Percentiles rank a stretch among this genome's conserved stretches.
phyloP scores from a whole-genome alignment of 2,329 filamentous ascomycete genomes.

The Claviceps spartinae region DNA sequence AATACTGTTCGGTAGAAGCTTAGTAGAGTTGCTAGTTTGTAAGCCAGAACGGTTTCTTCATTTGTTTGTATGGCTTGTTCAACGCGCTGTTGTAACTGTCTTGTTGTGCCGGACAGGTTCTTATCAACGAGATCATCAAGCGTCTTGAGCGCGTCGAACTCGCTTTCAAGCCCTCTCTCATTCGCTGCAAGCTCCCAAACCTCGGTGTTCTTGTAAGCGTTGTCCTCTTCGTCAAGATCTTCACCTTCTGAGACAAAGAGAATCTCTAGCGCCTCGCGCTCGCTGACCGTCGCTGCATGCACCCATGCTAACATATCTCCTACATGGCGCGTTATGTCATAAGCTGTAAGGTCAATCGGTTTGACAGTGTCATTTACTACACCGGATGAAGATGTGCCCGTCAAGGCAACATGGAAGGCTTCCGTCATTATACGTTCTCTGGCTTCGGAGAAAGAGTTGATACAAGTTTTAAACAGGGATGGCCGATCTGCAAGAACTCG shows the following conservation, averaged over 20 bases:
- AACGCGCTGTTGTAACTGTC: constrained; percentile 75
- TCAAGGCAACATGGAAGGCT: constrained; percentile 77
- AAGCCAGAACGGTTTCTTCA: constrained; percentile 77
- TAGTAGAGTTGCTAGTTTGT: constrained; percentile 79
- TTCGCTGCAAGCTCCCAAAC: constrained; percentile 61
- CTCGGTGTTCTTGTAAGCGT: constrained; percentile 68
- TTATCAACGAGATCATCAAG: constrained; percentile 78
- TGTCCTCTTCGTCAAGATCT: constrained; percentile 71
- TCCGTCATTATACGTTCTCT: constrained; percentile 78
- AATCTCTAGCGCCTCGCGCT: constrained; percentile 81
- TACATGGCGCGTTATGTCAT: constrained; percentile 82
- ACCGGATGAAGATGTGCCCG: constrained; percentile 49
- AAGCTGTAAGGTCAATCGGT: constrained; percentile 85
- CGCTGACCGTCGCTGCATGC: constrained; percentile 86
- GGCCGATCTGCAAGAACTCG: constrained; percentile 82
- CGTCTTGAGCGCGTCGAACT: constrained; percentile 70
- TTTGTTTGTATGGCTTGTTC: constrained; percentile 89
- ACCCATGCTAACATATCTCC: constrained; percentile 98
- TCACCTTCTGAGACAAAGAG: constrained; percentile 85
- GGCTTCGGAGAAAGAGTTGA: constrained; percentile 86
- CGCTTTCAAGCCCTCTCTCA: constrained; percentile 37
- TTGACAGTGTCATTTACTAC: constrained; percentile 53
- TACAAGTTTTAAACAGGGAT: constrained; percentile 79
- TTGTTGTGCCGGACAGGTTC: constrained; percentile 66
- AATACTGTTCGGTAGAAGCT: constrained; percentile 85